phyloP scores from a whole-genome alignment of 164 flowering plant species.

The Liriodendron chinense region DNA sequence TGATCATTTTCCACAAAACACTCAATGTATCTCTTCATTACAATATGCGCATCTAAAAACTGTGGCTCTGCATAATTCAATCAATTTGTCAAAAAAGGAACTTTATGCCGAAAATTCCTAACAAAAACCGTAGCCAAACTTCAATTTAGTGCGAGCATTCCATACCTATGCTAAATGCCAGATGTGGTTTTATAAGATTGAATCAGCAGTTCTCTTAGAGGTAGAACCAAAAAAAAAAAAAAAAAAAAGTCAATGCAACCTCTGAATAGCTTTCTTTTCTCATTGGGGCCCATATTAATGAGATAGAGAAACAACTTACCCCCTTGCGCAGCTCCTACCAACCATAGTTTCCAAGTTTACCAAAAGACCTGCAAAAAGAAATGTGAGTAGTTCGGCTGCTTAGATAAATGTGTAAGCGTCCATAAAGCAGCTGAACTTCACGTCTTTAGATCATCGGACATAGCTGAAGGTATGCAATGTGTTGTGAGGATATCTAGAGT shows the following conservation, averaged over 20 bases:
- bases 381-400: not conserved
- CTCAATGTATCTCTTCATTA: not conserved
- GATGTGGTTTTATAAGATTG: too few species aligned
- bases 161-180: not conserved
- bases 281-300: not conserved
- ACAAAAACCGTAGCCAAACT: not conserved
- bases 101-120: not conserved
- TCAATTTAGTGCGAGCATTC: not conserved
- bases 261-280: not conserved
- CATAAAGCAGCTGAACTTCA: slow-evolving; percentile 24
- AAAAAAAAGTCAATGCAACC: not conserved
- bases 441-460: slow-evolving; percentile 84
- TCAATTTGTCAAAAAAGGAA: not conserved
- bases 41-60: not conserved
- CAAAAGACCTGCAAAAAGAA: not conserved
- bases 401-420: not conserved
- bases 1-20: too few species aligned
- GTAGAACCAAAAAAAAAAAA: too few species aligned
- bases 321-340: not conserved
- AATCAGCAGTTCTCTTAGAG: not conserved
- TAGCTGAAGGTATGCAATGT: slow-evolving; percentile 91
- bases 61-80: not conserved
- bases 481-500: slow-evolving; percentile 76
- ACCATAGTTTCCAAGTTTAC: not conserved
- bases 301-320: not conserved